Percentiles rank a stretch among this genome's conserved stretches.
Evolutionary conservation across 2,329 filamentous ascomycete species (phyloP).

Genomic region (Aureobasidium sp.): DNA sequence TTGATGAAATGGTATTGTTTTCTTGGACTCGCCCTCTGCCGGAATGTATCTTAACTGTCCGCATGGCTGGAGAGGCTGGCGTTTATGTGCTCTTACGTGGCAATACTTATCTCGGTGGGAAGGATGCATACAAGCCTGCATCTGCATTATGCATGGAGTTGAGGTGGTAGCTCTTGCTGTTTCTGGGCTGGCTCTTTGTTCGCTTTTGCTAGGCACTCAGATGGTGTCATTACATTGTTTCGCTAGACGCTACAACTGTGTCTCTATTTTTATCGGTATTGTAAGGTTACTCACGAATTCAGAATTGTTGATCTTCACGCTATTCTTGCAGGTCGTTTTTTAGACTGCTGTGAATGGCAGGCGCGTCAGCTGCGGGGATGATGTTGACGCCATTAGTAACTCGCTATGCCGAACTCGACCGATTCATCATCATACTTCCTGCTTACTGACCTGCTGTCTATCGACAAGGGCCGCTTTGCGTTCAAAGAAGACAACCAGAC

Average conservation of each 20-base stretch:
- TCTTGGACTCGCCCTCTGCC: background rate
- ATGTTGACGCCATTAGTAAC: background rate
- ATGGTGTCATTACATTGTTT: background rate
- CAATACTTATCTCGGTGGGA: background rate
- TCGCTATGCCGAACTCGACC: background rate
- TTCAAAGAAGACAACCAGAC: background rate
- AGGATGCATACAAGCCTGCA: background rate
- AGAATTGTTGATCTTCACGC: background rate
- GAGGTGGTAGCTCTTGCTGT: conserved; percentile 3
- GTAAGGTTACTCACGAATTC: background rate
- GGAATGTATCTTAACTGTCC: background rate
- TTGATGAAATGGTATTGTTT: conserved; percentile 5
- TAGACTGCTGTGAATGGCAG: background rate
- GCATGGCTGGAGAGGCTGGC: conserved; percentile 3
- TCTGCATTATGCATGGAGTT: conserved; percentile 3
- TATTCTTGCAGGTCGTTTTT: background rate
- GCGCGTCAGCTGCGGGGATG: background rate
- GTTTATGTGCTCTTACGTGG: conserved; percentile 2
- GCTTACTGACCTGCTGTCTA: background rate
- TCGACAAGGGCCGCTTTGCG: background rate
- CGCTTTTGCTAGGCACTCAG: background rate
- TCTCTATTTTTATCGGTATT: background rate
- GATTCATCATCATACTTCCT: background rate
- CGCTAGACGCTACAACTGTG: background rate
- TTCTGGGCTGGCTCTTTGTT: conserved; percentile 3